Conservation (phyloP, 257 asterid species). For the Solanum habrochaites region DNA sequence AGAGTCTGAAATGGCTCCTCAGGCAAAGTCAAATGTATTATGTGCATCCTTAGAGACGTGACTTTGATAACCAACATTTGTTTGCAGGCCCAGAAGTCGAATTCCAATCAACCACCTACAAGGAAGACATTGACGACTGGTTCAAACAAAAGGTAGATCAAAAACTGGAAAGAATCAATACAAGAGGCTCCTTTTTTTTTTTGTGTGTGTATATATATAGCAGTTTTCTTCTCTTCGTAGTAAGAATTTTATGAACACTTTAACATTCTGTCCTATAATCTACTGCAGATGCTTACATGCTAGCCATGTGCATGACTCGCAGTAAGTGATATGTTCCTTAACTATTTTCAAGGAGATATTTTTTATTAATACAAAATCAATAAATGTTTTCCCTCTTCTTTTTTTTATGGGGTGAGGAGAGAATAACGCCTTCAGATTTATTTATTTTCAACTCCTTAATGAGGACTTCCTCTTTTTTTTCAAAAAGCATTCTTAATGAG, state of each 20-base stretch:
- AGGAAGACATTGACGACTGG: neutral
- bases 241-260: neutral
- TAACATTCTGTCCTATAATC: neutral
- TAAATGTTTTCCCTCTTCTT: neutral
- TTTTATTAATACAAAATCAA: neutral
- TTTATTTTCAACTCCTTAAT: neutral
- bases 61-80: constrained; percentile 72
- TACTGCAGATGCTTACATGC: neutral
- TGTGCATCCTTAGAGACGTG: constrained; percentile 92
- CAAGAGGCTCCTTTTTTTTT: neutral
- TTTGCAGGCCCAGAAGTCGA: constrained; percentile 34
- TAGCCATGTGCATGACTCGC: neutral
- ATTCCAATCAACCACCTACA: constrained; percentile 57
- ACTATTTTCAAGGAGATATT: neutral
- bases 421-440: neutral
- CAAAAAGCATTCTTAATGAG: neutral
- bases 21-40: constrained; percentile 72
- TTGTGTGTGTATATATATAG: neutral
- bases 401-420: neutral
- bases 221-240: neutral
- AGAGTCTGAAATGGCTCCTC: constrained; percentile 49
- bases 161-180: neutral
- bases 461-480: neutral
- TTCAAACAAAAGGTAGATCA: neutral
- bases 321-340: neutral